These are phyloP conservation scores for Entrophospora sp. DNA, from an alignment of 192 early-diverging fungal genomes.

Conservation along the genomic window DNA sequence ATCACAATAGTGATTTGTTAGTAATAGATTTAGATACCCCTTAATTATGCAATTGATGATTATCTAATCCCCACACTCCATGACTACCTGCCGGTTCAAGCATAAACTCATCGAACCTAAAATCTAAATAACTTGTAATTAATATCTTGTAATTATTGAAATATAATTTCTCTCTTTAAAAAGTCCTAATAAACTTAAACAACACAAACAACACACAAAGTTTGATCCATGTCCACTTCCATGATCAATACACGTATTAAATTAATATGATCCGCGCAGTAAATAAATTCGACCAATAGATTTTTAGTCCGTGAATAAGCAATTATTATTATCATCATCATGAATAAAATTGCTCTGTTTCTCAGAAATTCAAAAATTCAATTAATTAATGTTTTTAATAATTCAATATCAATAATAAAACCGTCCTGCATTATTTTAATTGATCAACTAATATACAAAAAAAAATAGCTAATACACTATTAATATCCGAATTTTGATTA, in stretches of 20 bases:
- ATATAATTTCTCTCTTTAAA: conserved; percentile 54
- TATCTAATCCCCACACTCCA: conserved; percentile 96
- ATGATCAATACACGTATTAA: conserved; percentile 93
- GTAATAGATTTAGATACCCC: conserved; percentile 32
- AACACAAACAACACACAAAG: conserved; percentile 79
- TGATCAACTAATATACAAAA: no score
- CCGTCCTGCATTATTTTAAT: no score
- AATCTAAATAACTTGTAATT: conserved; percentile 55
- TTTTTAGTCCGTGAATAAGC: no score
- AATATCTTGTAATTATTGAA: conserved; percentile 52
- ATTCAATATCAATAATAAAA: no score
- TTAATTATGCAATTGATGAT: conserved; percentile 88
- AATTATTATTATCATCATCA: no score
- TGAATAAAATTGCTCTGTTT: no score
- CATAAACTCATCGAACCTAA: conserved; percentile 74
- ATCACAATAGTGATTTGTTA: background rate
- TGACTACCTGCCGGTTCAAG: conserved; percentile 96
- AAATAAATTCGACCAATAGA: no score
- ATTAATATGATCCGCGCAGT: no score
- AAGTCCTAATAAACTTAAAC: conserved; percentile 61
- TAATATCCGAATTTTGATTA: no score
- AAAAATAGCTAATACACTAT: no score
- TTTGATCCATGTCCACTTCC: conserved; percentile 92
- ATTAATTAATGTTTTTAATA: no score
- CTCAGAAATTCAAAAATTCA: no score